A percentile compares a stretch with the other conserved stretches of the same genome.
Evolutionary conservation across 768 basidiomycete species (phyloP).

Genomic region (Trametes punicea): DNA sequence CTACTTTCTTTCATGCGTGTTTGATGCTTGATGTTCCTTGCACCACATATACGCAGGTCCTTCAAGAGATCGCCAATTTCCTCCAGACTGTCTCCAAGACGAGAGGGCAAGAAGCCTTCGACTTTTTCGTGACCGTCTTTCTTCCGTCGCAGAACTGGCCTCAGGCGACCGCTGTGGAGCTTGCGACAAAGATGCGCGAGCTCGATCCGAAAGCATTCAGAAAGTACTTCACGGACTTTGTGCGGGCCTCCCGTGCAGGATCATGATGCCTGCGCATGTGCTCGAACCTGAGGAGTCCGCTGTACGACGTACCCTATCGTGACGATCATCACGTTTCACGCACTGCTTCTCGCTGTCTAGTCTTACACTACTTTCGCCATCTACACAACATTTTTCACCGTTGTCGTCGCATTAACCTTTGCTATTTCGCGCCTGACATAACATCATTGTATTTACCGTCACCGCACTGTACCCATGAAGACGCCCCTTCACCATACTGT

Average conservation of each 20-base stretch:
- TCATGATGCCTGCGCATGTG: slow-evolving; percentile 41
- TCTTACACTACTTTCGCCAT: slow-evolving; percentile 12
- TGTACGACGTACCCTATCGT: slow-evolving; percentile 5
- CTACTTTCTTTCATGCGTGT: background rate
- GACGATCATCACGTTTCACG: background rate
- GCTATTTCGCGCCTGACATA: background rate
- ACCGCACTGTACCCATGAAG: slow-evolving; percentile 14
- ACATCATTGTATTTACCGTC: slow-evolving; percentile 16
- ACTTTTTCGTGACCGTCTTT: slow-evolving; percentile 74
- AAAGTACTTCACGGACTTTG: slow-evolving; percentile 85
- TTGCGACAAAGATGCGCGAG: slow-evolving; percentile 70
- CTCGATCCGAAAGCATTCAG: slow-evolving; percentile 74
- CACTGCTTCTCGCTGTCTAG: slow-evolving; percentile 13
- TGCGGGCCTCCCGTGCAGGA: slow-evolving; percentile 60
- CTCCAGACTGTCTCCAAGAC: slow-evolving; percentile 75
- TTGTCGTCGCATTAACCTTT: slow-evolving; percentile 5
- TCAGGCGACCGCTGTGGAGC: slow-evolving; percentile 67
- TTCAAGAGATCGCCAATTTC: slow-evolving; percentile 86
- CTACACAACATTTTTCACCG: slow-evolving; percentile 14
- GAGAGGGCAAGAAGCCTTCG: slow-evolving; percentile 77
- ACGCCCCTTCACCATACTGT: slow-evolving; percentile 12
- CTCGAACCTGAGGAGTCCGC: background rate
- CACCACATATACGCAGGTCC: slow-evolving; percentile 49
- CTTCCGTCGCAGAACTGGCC: slow-evolving; percentile 92
- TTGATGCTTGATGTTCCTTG: background rate